phyloP scores from a whole-genome alignment of 306 rosid genomes.

The Astragalus glycyphyllos region DNA sequence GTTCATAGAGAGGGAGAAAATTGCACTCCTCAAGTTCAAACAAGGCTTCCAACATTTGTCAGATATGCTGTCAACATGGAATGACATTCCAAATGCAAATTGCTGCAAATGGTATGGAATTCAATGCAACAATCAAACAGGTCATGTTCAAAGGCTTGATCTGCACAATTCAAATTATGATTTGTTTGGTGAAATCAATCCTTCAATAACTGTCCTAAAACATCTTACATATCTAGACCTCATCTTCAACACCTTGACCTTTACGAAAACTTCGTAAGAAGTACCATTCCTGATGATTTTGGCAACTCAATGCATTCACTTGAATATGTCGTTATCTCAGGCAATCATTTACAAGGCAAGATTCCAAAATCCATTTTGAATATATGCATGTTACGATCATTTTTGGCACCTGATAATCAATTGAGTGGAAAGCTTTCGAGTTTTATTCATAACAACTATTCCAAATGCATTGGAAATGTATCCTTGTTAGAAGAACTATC shows the following conservation, averaged over 20 bases:
- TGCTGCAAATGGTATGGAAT: slow-evolving; percentile 13
- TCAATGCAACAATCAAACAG: slow-evolving; percentile 27
- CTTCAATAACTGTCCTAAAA: not conserved
- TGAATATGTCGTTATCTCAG: too few relatives aligned
- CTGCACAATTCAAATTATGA: not conserved
- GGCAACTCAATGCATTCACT: not conserved
- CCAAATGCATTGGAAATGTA: slow-evolving; percentile 18
- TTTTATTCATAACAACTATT: not conserved
- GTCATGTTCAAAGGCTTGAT: slow-evolving; percentile 4
- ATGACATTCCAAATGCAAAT: not conserved
- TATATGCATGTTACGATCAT: slow-evolving; percentile 1
- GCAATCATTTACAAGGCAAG: too few relatives aligned
- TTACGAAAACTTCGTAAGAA: too few relatives aligned
- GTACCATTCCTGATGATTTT: not conserved
- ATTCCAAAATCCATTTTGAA: slow-evolving; percentile 31
- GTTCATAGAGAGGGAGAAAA: slow-evolving; percentile 13
- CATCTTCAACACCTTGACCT: slow-evolving; percentile 16
- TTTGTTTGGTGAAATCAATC: not conserved
- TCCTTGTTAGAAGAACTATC: not conserved
- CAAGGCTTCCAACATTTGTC: slow-evolving; percentile 13
- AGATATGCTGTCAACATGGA: slow-evolving; percentile 29
- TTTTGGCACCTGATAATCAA: fast-evolving
- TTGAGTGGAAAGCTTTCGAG: slow-evolving; percentile 20
- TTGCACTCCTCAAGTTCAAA: slow-evolving; percentile 4
- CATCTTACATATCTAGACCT: slow-evolving; percentile 12